phyloP scores from a whole-genome alignment of 495 filamentous ascomycete genomes.

The Podospora comata region DNA sequence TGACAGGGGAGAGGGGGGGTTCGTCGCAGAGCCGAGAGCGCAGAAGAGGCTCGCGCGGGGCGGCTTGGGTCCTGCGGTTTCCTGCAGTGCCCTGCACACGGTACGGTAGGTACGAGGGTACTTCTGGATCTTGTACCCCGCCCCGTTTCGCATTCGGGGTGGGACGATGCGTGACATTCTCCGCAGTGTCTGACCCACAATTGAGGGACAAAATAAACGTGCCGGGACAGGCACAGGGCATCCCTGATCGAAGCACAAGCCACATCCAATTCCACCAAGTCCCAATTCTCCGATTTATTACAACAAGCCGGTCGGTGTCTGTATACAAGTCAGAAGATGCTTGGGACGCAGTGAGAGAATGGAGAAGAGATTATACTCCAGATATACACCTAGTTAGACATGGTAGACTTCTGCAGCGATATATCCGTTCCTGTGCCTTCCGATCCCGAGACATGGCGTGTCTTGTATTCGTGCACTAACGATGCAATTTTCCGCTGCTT shows the following conservation, averaged over 20 bases:
- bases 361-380: background rate
- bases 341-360: background rate
- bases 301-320: background rate
- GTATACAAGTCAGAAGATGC: background rate
- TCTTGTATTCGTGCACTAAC: background rate
- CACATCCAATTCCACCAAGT: background rate
- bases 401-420: no score
- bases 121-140: conserved; percentile 17
- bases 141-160: conserved; percentile 24
- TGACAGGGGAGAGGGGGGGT: conserved; percentile 15
- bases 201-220: conserved; percentile 5
- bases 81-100: background rate
- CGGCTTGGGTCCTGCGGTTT: background rate
- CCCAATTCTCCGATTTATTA: no score
- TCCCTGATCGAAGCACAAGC: background rate
- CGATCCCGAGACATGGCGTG: background rate
- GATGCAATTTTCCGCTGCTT: background rate
- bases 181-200: background rate
- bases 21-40: conserved; percentile 12
- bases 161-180: conserved; percentile 20
- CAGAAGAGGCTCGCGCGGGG: conserved; percentile 18
- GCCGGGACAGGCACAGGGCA: background rate
- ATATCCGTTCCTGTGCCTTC: no score
- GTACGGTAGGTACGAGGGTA: background rate
- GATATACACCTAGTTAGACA: background rate